These are phyloP conservation scores for Candida pseudofarinosa DNA, from an alignment of 805 yeast genomes.

Conservation along the genomic window DNA sequence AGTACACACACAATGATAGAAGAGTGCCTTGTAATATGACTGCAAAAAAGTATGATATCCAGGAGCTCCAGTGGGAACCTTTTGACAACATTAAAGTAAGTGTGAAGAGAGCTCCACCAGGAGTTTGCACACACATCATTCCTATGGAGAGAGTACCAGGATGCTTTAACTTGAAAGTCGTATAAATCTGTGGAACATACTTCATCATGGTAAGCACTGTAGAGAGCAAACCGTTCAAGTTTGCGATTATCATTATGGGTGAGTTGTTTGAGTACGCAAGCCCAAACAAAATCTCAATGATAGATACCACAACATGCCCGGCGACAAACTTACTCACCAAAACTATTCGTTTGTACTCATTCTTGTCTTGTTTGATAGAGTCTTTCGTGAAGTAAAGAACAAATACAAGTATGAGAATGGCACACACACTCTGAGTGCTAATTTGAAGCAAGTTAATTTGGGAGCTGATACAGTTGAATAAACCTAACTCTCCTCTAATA, in stretches of 20 bases:
- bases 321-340: constrained; percentile 39
- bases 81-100: constrained; percentile 65
- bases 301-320: constrained; percentile 30
- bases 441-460: constrained; percentile 67
- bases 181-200: constrained; percentile 73
- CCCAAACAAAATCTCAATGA: constrained; percentile 32
- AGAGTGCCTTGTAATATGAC: constrained; percentile 63
- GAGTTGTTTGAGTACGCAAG: constrained; percentile 16
- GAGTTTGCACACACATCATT: constrained; percentile 85
- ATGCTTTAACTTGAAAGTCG: constrained; percentile 65
- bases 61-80: constrained; percentile 81
- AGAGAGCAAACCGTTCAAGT: constrained; percentile 60
- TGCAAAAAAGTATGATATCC: constrained; percentile 76
- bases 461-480: constrained; percentile 61
- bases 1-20: constrained; percentile 58
- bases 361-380: constrained; percentile 43
- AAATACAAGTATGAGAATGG: constrained; percentile 51
- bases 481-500: constrained; percentile 32
- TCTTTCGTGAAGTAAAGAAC: constrained; percentile 47
- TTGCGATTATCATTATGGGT: constrained; percentile 42
- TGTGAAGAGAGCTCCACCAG: constrained; percentile 84
- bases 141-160: constrained; percentile 76
- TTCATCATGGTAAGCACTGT: constrained; percentile 63
- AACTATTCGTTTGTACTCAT: constrained; percentile 40
- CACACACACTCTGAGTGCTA: constrained; percentile 57